Evolutionary conservation across 2,329 filamentous ascomycete genomes (phyloP).

Genomic region (Neophaeococcomyces aloes): DNA sequence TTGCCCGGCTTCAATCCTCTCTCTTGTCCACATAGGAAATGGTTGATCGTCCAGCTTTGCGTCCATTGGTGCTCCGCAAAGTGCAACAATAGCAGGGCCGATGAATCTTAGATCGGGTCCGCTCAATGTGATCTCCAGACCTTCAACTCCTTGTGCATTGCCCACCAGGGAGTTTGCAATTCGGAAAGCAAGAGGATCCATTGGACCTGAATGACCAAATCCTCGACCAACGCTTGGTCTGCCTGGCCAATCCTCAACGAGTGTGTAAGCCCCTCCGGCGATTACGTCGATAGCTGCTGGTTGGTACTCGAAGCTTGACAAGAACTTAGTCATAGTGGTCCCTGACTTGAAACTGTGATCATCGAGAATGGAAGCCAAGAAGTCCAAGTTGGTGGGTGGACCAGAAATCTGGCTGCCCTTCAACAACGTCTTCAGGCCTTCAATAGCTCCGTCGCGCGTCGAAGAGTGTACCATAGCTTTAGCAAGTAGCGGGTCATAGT

Average conservation of each 20-base stretch:
- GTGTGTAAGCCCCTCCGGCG: slow-evolving; percentile 46
- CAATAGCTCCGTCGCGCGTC: slow-evolving; percentile 33
- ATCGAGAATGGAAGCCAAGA: slow-evolving; percentile 41
- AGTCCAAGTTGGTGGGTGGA: slow-evolving; percentile 49
- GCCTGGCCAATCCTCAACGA: slow-evolving; percentile 50
- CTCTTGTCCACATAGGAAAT: slow-evolving; percentile 46
- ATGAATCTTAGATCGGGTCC: slow-evolving; percentile 51
- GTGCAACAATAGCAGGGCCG: slow-evolving; percentile 43
- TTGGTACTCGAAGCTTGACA: slow-evolving; percentile 41
- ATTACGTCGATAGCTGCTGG: slow-evolving; percentile 47
- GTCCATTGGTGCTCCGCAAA: slow-evolving; percentile 48
- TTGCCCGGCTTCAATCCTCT: slow-evolving; percentile 42
- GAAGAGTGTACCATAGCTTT: slow-evolving; percentile 48
- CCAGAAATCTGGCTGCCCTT: slow-evolving; percentile 40
- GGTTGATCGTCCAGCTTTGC: slow-evolving; percentile 40
- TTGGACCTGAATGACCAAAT: slow-evolving; percentile 50
- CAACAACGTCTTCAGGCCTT: slow-evolving; percentile 36
- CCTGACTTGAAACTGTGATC: slow-evolving; percentile 39
- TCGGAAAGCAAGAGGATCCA: slow-evolving; percentile 50
- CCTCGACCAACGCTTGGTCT: slow-evolving; percentile 48
- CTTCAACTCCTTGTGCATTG: slow-evolving; percentile 43
- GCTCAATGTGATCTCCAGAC: slow-evolving; percentile 49
- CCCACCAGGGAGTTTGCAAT: slow-evolving; percentile 52
- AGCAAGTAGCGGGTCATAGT: slow-evolving; percentile 49
- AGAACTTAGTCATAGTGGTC: slow-evolving; percentile 47